Conservation (phyloP, 805 yeast species). For the Huiozyma naganishii region DNA sequence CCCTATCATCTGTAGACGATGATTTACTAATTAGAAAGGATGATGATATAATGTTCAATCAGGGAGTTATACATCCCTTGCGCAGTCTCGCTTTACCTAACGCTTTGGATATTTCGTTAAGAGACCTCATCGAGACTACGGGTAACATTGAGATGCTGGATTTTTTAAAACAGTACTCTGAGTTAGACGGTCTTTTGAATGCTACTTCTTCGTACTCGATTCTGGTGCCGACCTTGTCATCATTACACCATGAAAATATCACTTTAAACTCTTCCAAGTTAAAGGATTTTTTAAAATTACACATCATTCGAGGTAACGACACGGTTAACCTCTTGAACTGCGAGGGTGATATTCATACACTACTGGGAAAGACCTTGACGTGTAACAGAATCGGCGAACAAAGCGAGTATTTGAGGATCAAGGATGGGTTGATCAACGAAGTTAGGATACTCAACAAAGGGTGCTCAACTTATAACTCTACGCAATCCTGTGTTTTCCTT, state of each 20-base stretch:
- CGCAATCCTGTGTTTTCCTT: slow-evolving; percentile 44
- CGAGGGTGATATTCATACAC: slow-evolving; percentile 33
- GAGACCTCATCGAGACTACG: slow-evolving; percentile 47
- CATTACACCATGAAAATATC: slow-evolving; percentile 43
- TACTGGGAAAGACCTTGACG: slow-evolving; percentile 33
- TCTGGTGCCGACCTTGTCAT: slow-evolving; percentile 58
- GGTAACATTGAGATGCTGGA: slow-evolving; percentile 37
- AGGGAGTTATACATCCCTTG: slow-evolving; percentile 77
- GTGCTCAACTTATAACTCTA: slow-evolving; percentile 33
- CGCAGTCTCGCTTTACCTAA: slow-evolving; percentile 47
- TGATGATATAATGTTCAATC: slow-evolving; percentile 62
- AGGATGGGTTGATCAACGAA: slow-evolving; percentile 43
- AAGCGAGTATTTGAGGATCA: slow-evolving; percentile 30
- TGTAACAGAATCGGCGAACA: slow-evolving; percentile 34
- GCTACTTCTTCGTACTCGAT: slow-evolving; percentile 42
- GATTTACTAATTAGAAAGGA: slow-evolving; percentile 25
- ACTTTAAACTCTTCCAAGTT: slow-evolving; percentile 35
- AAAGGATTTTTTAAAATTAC: slow-evolving; percentile 50
- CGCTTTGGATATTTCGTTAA: slow-evolving; percentile 39
- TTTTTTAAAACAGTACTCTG: slow-evolving; percentile 36
- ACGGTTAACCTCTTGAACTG: slow-evolving; percentile 39
- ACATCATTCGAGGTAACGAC: slow-evolving; percentile 53
- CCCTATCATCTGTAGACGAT: slow-evolving; percentile 14
- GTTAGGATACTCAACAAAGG: slow-evolving; percentile 54
- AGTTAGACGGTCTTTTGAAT: slow-evolving; percentile 32